Evolutionary conservation across 495 filamentous ascomycete genomes (phyloP).

Genomic region (Penicillium soppii): DNA sequence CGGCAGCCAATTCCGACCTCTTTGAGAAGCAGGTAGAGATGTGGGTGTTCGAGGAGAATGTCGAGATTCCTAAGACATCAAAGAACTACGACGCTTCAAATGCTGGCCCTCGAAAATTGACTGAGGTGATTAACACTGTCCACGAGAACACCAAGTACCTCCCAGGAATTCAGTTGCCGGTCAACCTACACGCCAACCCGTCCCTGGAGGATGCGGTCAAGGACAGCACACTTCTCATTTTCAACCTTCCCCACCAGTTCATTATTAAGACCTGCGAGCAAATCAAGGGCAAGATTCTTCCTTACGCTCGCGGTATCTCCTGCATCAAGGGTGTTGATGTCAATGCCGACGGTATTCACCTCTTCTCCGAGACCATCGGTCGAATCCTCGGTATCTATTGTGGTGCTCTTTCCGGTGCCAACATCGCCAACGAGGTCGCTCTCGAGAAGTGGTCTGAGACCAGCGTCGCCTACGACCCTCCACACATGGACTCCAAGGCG

Average conservation of each 20-base stretch:
- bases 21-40: conserved; percentile 92
- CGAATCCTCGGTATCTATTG: conserved; percentile 91
- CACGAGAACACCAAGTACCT: conserved; percentile 99
- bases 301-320: conserved; percentile 89
- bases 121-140: conserved; percentile 80
- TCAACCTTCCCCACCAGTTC: conserved; percentile 98
- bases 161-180: conserved; percentile 75
- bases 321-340: conserved; percentile 99
- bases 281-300: conserved; percentile 83
- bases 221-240: conserved; percentile 82
- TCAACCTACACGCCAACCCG: conserved; percentile 86
- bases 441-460: conserved; percentile 95
- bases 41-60: conserved; percentile 94
- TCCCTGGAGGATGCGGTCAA: conserved; percentile 78
- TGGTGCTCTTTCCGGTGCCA: conserved; percentile 92
- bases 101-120: conserved; percentile 77
- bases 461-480: conserved; percentile 93
- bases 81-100: conserved; percentile 57
- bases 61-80: conserved; percentile 65
- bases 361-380: conserved; percentile 96
- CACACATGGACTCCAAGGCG: conserved; percentile 71
- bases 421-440: conserved; percentile 95
- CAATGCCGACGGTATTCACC: conserved; percentile 70
- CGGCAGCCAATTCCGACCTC: conserved; percentile 66
- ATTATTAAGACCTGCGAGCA: conserved; percentile 83